Conservation (phyloP, 192 early-diverging fungal species). For the Rhizophagus clarus region DNA sequence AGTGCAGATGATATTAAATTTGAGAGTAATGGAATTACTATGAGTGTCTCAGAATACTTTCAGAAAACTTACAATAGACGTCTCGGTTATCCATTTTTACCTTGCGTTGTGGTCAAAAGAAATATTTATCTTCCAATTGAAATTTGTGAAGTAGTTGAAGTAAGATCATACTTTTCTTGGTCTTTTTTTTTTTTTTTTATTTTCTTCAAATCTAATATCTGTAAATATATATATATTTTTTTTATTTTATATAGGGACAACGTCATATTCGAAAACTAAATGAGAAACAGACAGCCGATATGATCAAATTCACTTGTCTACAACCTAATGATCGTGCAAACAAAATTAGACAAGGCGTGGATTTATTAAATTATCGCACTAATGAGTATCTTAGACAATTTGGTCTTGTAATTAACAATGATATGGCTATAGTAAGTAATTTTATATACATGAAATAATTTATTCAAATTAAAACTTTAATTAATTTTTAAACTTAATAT, state of each 20-base stretch:
- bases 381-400: background rate
- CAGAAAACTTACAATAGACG: slow-evolving; percentile 66
- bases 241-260: background rate
- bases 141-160: slow-evolving; percentile 74
- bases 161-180: background rate
- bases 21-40: slow-evolving; percentile 50
- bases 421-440: background rate
- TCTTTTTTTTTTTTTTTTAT: too few relatives aligned
- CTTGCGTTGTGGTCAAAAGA: slow-evolving; percentile 76
- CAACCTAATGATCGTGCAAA: background rate
- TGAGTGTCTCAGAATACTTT: slow-evolving; percentile 81
- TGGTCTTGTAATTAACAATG: background rate
- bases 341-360: background rate
- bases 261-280: background rate
- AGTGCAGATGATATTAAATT: slow-evolving; percentile 77
- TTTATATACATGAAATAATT: too few relatives aligned
- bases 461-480: too few relatives aligned
- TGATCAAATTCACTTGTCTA: background rate
- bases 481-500: too few relatives aligned
- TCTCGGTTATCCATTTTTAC: slow-evolving; percentile 79
- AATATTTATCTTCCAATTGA: slow-evolving; percentile 85
- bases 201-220: too few relatives aligned
- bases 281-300: background rate
- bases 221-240: too few relatives aligned
- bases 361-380: background rate